Conservation (phyloP, 2,329 filamentous ascomycete genomes). For the Trichoderma sp. region DNA sequence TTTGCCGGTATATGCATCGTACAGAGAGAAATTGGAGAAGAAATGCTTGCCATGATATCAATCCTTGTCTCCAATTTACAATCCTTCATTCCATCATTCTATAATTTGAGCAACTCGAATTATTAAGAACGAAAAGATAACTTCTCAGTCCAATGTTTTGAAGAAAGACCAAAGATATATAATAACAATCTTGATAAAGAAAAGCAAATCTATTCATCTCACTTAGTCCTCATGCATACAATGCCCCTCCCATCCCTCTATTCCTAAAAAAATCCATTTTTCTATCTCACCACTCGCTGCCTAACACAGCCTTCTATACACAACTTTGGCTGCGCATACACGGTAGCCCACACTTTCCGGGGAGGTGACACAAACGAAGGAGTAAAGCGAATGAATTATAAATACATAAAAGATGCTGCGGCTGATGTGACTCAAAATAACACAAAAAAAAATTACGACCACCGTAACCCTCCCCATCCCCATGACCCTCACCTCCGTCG, state of each 20-base stretch:
- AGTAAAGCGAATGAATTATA: constrained; percentile 14
- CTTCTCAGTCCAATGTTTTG: no score
- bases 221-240: constrained; percentile 3
- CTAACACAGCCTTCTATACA: not conserved
- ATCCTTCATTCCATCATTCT: not conserved
- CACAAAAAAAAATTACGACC: not conserved
- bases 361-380: not conserved
- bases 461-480: not conserved
- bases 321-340: not conserved
- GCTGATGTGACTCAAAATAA: not conserved
- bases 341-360: not conserved
- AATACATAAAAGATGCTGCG: constrained; percentile 16
- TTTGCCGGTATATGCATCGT: not conserved
- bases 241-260: not conserved
- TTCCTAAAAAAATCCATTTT: not conserved
- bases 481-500: not conserved
- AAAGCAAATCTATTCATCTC: constrained; percentile 6
- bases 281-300: not conserved
- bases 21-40: not conserved
- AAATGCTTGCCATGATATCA: not conserved
- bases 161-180: not conserved
- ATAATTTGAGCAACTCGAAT: not conserved
- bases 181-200: not conserved
- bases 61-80: not conserved
- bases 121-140: no score